These are phyloP conservation scores for Cryptococcus hybrid DNA, from an alignment of 1,284 basidiomycete species.

Conservation along the genomic window DNA sequence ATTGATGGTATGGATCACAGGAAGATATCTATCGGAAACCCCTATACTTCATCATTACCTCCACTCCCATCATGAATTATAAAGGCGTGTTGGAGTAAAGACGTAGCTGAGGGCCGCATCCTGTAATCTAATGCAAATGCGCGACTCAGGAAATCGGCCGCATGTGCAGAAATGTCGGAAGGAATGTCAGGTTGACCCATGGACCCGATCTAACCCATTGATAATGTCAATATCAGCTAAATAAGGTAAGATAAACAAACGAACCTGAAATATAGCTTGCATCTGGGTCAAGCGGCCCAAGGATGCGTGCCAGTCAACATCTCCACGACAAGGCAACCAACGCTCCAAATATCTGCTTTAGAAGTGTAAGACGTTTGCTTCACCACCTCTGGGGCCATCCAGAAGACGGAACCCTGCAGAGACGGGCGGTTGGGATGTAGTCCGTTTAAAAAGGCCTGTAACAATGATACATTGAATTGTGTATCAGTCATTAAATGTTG, in stretches of 20 bases:
- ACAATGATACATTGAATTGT: no score
- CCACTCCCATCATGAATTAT: no score
- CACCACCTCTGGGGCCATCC: slow-evolving; percentile 99
- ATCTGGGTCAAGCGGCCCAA: slow-evolving; percentile 98
- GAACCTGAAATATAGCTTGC: slow-evolving; percentile 94
- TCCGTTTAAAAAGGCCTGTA: no score
- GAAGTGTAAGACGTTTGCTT: slow-evolving; percentile 88
- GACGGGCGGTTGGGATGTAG: slow-evolving; percentile 82
- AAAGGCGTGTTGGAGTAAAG: no score
- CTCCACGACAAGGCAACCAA: slow-evolving; percentile 96
- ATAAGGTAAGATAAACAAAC: slow-evolving; percentile 13
- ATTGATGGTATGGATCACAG: no score
- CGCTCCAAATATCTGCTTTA: slow-evolving; percentile 98
- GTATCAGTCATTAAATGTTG: no score
- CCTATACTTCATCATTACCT: no score
- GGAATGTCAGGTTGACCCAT: slow-evolving; percentile 76
- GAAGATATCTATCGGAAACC: no score
- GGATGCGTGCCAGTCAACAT: slow-evolving; percentile 98
- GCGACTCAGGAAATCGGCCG: slow-evolving; percentile 84
- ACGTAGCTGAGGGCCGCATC: no score
- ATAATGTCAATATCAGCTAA: not conserved
- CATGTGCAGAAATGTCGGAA: slow-evolving; percentile 80
- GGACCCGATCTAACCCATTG: slow-evolving; percentile 83
- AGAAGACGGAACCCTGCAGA: slow-evolving; percentile 96
- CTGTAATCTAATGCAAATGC: no score